A percentile compares a stretch with the other conserved stretches of the same genome.
These are phyloP conservation scores for Trichoderma sp. DNA, from an alignment of 2,329 filamentous ascomycete species.

Conservation along the genomic window DNA sequence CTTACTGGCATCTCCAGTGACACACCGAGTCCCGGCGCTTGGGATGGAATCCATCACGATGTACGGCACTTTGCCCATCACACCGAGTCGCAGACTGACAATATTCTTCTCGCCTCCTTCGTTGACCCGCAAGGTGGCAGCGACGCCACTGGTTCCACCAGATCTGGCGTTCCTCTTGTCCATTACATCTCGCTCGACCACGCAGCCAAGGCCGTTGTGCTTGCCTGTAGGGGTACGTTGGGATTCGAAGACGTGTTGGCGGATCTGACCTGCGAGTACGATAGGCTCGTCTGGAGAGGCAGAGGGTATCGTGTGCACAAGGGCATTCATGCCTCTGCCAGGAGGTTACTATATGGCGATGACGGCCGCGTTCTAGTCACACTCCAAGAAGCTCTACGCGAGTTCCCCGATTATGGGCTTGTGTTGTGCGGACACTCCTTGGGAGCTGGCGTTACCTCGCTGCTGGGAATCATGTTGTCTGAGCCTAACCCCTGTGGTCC, in stretches of 20 bases:
- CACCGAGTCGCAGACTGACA: constrained; percentile 60
- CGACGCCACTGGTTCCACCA: constrained; percentile 65
- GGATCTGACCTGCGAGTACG: constrained; percentile 75
- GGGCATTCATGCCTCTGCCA: constrained; percentile 72
- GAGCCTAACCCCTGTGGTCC: constrained; percentile 60
- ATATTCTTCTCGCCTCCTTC: constrained; percentile 70
- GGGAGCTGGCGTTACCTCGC: constrained; percentile 69
- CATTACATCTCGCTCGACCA: constrained; percentile 75
- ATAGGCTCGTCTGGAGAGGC: constrained; percentile 66
- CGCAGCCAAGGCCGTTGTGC: constrained; percentile 70
- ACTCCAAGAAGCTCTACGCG: constrained; percentile 66
- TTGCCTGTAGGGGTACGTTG: constrained; percentile 73
- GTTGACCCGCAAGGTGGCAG: constrained; percentile 70
- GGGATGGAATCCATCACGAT: constrained; percentile 60
- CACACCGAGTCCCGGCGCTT: constrained; percentile 47
- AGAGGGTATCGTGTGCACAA: constrained; percentile 72
- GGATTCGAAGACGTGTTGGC: constrained; percentile 75
- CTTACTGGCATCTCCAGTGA: constrained; percentile 64
- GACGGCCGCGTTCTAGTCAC: constrained; percentile 69
- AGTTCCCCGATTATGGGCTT: constrained; percentile 70
- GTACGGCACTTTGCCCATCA: constrained; percentile 67
- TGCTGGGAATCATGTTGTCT: constrained; percentile 72
- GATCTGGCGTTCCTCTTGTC: constrained; percentile 69
- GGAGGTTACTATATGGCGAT: constrained; percentile 67
- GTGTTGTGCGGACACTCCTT: constrained; percentile 72